Base-by-base conservation (phyloP, 108 stramenopile genomes). In the Nitzschia putrida region DNA sequence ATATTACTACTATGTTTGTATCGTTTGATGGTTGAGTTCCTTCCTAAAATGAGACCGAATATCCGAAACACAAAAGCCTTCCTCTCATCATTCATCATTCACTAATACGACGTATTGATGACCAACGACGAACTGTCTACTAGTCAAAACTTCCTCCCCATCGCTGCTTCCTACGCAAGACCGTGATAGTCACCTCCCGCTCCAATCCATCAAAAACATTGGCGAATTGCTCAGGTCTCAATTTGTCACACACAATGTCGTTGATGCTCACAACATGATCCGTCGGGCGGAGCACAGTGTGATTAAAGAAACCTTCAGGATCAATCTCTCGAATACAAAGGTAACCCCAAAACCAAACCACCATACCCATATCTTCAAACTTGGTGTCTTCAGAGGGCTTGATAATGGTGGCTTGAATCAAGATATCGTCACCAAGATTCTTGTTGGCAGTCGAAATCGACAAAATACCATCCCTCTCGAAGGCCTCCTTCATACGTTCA, bases 241-340 rank as follows among this genome's bases (percentile, higher is more conserved):
- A 51, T 7, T 76, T 71, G 39, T 61, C 64, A 41, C 54, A 57
- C 37, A 50, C 68, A 43, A 84, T 81, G 60, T 81, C 83, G 55
- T 84, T 84, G 55, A 84, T 66, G 8, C 70, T 41, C 0, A 68
- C 53, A 64, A 84, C 68, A 12, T 84, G 68, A 65, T 84, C 83
- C 18, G 29, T 52, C 50, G 72, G 77, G 39, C 66, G 63, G 18
- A 84, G 49, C 13, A 64, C 64, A 0, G 83, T 81, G 20, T 72
- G 53, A 41, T 39, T 22, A 29, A 78, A 81, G n/a, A 84, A 64
- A 40, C 67, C 68, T 38, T 74, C 54, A 26, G 68, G 53, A 10
- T 61, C 57, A 25, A 84, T 79, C 53, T 56, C 11, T 10, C 47
- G 59, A 20, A 84, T 71, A 47, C 80, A 81, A 21, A 84, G 51